These are phyloP conservation scores for Globisporangium emineosum DNA, from an alignment of 352 stramenopile genomes.

Conservation along the genomic window DNA sequence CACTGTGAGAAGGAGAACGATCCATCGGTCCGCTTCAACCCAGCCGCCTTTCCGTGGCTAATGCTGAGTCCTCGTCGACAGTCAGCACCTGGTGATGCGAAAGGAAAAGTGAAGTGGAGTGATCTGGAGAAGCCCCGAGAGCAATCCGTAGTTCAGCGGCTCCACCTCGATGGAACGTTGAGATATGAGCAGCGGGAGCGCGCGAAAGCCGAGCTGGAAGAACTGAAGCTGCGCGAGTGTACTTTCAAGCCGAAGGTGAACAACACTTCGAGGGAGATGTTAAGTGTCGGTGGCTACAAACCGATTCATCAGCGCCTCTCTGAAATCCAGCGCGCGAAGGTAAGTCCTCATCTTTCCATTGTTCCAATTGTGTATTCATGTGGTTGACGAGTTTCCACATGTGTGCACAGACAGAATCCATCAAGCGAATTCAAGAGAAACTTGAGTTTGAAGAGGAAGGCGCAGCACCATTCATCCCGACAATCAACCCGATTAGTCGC, in stretches of 20 bases:
- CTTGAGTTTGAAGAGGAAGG: constrained; percentile 34
- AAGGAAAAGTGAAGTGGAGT: constrained; percentile 9
- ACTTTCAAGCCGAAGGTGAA: constrained; percentile 77
- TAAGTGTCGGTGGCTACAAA: constrained; percentile 45
- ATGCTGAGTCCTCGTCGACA: constrained; percentile 52
- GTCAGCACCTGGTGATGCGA: neutral
- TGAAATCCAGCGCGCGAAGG: constrained; percentile 67
- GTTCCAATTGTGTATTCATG: neutral
- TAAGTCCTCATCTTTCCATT: constrained; percentile 18
- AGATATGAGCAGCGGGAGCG: constrained; percentile 58
- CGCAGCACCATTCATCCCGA: constrained; percentile 40
- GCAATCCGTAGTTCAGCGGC: constrained; percentile 45
- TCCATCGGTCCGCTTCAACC: neutral
- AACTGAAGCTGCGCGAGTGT: constrained; percentile 45
- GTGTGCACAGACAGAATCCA: constrained; percentile 33
- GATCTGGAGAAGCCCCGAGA: constrained; percentile 9
- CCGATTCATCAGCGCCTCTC: constrained; percentile 63
- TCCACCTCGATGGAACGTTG: constrained; percentile 57
- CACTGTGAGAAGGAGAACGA: neutral
- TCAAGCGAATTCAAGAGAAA: constrained; percentile 48
- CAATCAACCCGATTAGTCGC: constrained; percentile 66
- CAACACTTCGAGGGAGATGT: constrained; percentile 32
- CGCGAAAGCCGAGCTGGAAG: constrained; percentile 46
- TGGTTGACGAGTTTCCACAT: neutral
- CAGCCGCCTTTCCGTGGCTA: constrained; percentile 50